Evolutionary conservation across 2,329 filamentous ascomycete genomes (phyloP).

Genomic region (Cladophialophora carrionii): DNA sequence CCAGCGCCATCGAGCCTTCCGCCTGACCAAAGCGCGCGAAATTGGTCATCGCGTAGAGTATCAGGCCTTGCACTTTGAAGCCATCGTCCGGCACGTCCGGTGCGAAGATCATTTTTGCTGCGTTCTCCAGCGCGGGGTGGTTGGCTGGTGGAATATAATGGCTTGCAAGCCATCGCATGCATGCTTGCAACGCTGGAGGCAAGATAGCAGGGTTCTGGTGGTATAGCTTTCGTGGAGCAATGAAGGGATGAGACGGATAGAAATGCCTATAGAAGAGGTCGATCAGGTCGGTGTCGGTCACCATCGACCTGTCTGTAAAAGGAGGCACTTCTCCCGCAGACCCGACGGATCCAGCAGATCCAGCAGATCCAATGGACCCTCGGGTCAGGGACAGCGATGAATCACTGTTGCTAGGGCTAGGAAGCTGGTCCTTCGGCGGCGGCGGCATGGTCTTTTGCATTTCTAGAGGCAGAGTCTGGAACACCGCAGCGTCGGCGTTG

Average conservation of each 20-base stretch:
- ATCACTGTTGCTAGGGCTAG: constrained; percentile 32
- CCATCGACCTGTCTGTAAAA: constrained; percentile 11
- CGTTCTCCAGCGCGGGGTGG: constrained; percentile 37
- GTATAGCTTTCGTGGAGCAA: constrained; percentile 53
- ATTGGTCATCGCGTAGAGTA: constrained; percentile 45
- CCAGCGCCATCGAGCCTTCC: constrained; percentile 52
- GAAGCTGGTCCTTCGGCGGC: not conserved
- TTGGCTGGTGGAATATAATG: constrained; percentile 55
- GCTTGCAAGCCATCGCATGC: constrained; percentile 61
- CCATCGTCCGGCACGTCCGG: constrained; percentile 39
- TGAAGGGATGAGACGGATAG: constrained; percentile 60
- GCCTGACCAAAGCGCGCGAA: constrained; percentile 44
- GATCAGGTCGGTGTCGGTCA: constrained; percentile 46
- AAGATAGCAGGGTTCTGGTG: constrained; percentile 44
- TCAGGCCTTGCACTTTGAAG: constrained; percentile 46
- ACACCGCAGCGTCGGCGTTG: constrained; percentile 34
- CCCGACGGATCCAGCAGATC: not conserved
- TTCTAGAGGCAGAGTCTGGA: constrained; percentile 34
- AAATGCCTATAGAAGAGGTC: constrained; percentile 62
- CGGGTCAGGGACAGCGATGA: constrained; percentile 27
- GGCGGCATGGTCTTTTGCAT: constrained; percentile 22
- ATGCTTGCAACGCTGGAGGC: constrained; percentile 55
- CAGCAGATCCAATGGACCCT: not conserved
- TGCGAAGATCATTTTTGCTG: constrained; percentile 39
- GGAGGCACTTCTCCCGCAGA: constrained; percentile 3